Percentiles rank a stretch among this genome's conserved stretches.
phyloP scores from a whole-genome alignment of 768 basidiomycete genomes.

The Amanita rimosa region DNA sequence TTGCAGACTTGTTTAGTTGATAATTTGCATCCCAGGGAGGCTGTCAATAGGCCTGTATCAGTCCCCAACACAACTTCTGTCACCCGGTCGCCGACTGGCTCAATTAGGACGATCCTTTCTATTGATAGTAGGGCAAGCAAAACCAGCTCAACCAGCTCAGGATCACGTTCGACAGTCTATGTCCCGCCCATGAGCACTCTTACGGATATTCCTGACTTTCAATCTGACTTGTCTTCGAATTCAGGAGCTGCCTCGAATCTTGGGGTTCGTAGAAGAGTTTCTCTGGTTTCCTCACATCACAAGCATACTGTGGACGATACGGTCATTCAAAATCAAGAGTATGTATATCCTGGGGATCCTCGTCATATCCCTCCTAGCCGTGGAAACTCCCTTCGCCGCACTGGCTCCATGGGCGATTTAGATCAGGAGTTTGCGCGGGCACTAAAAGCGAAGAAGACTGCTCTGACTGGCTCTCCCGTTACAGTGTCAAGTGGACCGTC shows the following conservation, averaged over 20 bases:
- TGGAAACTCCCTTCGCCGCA: constrained; percentile 29
- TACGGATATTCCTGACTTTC: constrained; percentile 59
- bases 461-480: constrained; percentile 53
- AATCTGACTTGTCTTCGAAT: constrained; percentile 21
- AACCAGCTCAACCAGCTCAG: constrained; percentile 22
- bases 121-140: constrained; percentile 32
- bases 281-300: constrained; percentile 45
- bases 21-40: constrained; percentile 44
- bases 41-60: constrained; percentile 46
- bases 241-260: background rate
- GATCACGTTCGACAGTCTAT: constrained; percentile 67
- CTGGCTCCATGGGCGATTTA: constrained; percentile 73
- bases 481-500: constrained; percentile 62
- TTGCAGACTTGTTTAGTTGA: constrained; percentile 9
- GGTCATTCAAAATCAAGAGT: constrained; percentile 52
- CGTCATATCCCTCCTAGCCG: constrained; percentile 62
- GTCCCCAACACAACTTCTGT: constrained; percentile 36
- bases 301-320: constrained; percentile 66
- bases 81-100: constrained; percentile 39
- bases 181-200: constrained; percentile 65
- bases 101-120: constrained; percentile 62
- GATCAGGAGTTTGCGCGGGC: constrained; percentile 33
- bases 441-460: constrained; percentile 22
- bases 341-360: constrained; percentile 62
- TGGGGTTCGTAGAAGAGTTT: constrained; percentile 25